Conservation (phyloP, 148 eudicot genomes). For the Amaranthus hypochondriacus region DNA sequence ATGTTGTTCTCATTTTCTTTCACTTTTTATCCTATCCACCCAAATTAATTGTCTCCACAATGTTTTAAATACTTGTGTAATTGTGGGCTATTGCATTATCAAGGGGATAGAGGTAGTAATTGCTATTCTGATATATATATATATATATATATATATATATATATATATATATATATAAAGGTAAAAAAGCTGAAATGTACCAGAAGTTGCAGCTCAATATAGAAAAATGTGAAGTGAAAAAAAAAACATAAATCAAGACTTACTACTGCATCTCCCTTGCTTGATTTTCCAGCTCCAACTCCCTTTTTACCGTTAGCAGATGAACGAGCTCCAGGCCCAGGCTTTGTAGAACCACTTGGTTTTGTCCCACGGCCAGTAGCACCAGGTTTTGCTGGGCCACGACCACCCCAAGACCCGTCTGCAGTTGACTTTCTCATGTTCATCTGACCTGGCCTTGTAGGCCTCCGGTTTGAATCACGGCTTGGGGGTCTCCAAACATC, state of each 20-base stretch:
- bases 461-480: conserved; percentile 68
- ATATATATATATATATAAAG: background rate
- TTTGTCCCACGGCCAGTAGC: conserved; percentile 70
- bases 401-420: conserved; percentile 94
- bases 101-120: too few species aligned
- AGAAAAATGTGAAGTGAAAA: background rate
- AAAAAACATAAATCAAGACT: conserved; percentile 18
- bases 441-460: conserved; percentile 68
- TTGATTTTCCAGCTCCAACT: conserved; percentile 53
- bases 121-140: too few species aligned
- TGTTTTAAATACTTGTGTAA: too few species aligned
- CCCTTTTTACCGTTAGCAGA: conserved; percentile 78
- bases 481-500: conserved; percentile 99
- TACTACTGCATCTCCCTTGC: conserved; percentile 75
- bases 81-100: too few species aligned
- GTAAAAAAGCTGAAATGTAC: background rate
- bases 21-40: too few species aligned
- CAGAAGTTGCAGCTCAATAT: conserved; percentile 11
- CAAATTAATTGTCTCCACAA: too few species aligned
- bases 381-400: conserved; percentile 68
- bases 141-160: too few species aligned
- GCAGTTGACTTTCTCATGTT: conserved; percentile 74
- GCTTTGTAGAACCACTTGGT: conserved; percentile 58
- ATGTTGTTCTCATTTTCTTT: too few species aligned
- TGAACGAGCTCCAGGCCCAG: conserved; percentile 60